Base-by-base conservation (phyloP, 306 rosid genomes). In the Morella rubra region DNA sequence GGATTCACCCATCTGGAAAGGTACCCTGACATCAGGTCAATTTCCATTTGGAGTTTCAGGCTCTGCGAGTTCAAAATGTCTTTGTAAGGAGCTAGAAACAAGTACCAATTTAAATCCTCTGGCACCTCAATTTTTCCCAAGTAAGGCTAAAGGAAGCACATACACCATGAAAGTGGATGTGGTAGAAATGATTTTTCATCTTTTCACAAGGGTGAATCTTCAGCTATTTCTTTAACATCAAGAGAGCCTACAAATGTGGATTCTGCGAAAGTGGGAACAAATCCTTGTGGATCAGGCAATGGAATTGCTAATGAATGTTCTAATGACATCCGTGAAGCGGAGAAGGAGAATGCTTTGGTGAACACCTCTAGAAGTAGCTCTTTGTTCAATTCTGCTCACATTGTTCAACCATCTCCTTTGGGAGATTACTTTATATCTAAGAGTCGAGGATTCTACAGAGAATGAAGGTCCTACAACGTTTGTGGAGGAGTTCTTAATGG, bases 1-100 rank as follows among this genome's bases (percentile, higher is more conserved):
- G 84, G 90, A 89, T 80, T 89, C 93, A 77, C 91, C 91, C 60
- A 87, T 89, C 74, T 87, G 92, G 90, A 84, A 83, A 76, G 91
- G 93, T 79, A 81, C 76, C 52, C 41, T 18, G 81, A 73, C 71
- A 44, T 66, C 77, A 65, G 19, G 75, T 74, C 75, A 19, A 80
- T 67, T 81, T 68, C 75, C 83, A 50, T n/a, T 47, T 58, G 79
- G 75, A 80, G 76, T 55, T 81, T 69, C 83, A 22, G 84, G 73
- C 19, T 76, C 83, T 67, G 69, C 51, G 69, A 73, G 78, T 71
- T 54, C 81, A 55, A 53, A 71, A 32, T 46, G 22, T 74, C 66
- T 76, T 71, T 82, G 78, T 80, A 87, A 80, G 52, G 79, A 79
- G 54, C 44, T 73, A 13, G 83, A 84, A 73, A 77, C 70, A 71